These are phyloP conservation scores for Cyclocybe aegerita DNA, from an alignment of 768 basidiomycete genomes.

Conservation along the genomic window DNA sequence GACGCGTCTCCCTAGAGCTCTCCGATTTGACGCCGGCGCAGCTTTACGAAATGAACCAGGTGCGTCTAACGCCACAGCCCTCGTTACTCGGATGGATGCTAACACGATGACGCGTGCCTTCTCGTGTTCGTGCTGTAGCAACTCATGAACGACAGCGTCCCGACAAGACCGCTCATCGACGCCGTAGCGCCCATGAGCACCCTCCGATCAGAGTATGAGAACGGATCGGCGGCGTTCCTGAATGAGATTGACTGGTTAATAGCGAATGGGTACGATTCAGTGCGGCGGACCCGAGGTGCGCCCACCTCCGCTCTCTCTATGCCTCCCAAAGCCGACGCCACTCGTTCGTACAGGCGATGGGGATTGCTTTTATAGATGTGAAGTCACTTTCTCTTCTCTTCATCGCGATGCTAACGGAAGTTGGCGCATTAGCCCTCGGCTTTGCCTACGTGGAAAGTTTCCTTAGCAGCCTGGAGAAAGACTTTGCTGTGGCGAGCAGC, in stretches of 20 bases:
- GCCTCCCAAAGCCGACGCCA: not conserved
- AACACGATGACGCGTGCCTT: not conserved
- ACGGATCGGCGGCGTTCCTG: constrained; percentile 57
- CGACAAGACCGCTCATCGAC: constrained; percentile 53
- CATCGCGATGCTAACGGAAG: constrained; percentile 5
- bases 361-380: constrained; percentile 91
- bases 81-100: too few species aligned
- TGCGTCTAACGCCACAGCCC: not conserved
- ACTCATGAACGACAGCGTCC: constrained; percentile 35
- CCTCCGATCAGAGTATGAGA: constrained; percentile 67
- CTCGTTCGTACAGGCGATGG: constrained; percentile 63
- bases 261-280: constrained; percentile 56
- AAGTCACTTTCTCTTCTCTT: constrained; percentile 17
- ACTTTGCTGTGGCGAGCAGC: constrained; percentile 47
- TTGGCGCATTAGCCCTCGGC: constrained; percentile 57
- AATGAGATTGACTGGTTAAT: constrained; percentile 75
- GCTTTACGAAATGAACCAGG: constrained; percentile 25
- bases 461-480: constrained; percentile 42
- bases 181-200: constrained; percentile 48
- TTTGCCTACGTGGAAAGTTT: constrained; percentile 82
- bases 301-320: constrained; percentile 3
- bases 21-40: constrained; percentile 19
- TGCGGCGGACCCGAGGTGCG: constrained; percentile 74
- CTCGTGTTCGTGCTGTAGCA: constrained; percentile 14
- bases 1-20: not conserved